These are phyloP conservation scores for Tulasnella sp. DNA, from an alignment of 768 basidiomycete genomes.

Conservation along the genomic window DNA sequence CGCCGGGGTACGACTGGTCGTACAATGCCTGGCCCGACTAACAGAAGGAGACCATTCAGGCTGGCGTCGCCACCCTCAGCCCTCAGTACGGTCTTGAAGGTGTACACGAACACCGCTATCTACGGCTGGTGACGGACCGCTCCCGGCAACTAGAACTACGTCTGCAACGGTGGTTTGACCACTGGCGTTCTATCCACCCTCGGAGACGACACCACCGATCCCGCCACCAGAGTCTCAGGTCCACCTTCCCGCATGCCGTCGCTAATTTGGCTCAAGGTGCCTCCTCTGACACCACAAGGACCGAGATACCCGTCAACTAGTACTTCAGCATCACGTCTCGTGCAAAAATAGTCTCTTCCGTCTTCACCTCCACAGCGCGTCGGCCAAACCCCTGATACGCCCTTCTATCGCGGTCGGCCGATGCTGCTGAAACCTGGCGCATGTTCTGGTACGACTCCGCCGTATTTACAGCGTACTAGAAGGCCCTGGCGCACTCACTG, in stretches of 20 bases:
- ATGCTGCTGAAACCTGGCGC: constrained; percentile 75
- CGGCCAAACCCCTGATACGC: constrained; percentile 83
- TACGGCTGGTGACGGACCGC: constrained; percentile 76
- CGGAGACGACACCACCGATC: constrained; percentile 71
- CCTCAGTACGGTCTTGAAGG: constrained; percentile 58
- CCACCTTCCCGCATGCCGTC: constrained; percentile 70
- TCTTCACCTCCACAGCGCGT: constrained; percentile 85
- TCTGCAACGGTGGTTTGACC: constrained; percentile 87
- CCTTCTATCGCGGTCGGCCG: constrained; percentile 85
- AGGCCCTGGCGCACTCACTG: constrained; percentile 69
- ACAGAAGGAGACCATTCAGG: constrained; percentile 66
- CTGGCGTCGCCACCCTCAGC: constrained; percentile 72
- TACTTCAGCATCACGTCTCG: constrained; percentile 84
- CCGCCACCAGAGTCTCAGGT: constrained; percentile 61
- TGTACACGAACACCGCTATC: constrained; percentile 44
- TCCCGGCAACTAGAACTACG: constrained; percentile 97
- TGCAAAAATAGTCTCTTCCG: constrained; percentile 80
- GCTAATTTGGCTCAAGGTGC: constrained; percentile 61
- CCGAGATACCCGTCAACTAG: constrained; percentile 74
- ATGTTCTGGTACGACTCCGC: constrained; percentile 91
- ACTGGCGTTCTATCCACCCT: constrained; percentile 87
- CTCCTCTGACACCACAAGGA: constrained; percentile 55
- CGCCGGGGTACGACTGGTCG: constrained; percentile 92
- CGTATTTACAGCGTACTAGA: constrained; percentile 86
- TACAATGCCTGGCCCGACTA: constrained; percentile 74